phyloP scores from a whole-genome alignment of 805 yeast species.

The Sungouiella thailandica region DNA sequence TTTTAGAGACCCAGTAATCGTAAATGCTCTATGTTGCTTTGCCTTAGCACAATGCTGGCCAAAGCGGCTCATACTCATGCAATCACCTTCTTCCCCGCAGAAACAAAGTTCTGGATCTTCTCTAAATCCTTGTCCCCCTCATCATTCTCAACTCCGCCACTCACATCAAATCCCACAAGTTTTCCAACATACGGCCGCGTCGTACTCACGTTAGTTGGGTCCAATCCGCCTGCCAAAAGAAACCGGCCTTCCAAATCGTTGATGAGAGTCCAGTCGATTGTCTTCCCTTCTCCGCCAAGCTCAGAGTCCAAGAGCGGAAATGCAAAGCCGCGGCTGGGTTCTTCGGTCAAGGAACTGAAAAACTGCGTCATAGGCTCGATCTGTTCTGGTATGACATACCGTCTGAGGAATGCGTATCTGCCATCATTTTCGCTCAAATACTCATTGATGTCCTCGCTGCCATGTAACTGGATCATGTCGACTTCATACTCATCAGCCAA shows the following conservation, averaged over 20 bases:
- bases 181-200: slow-evolving; percentile 50
- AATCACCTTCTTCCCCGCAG: slow-evolving; percentile 49
- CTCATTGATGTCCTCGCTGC: slow-evolving; percentile 51
- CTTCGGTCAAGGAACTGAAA: slow-evolving; percentile 6
- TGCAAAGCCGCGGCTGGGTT: slow-evolving; percentile 32
- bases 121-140: slow-evolving; percentile 63
- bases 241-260: slow-evolving; percentile 31
- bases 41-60: no score
- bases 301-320: slow-evolving; percentile 79
- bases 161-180: slow-evolving; percentile 87
- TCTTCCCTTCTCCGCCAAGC: slow-evolving; percentile 85
- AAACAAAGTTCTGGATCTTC: slow-evolving; percentile 59
- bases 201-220: slow-evolving; percentile 59
- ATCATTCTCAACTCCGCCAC: slow-evolving; percentile 85
- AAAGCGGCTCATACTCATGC: no score
- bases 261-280: slow-evolving; percentile 61
- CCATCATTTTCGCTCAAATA: slow-evolving; percentile 40
- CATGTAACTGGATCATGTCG: slow-evolving; percentile 88
- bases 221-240: slow-evolving; percentile 87
- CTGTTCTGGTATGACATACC: slow-evolving; percentile 61
- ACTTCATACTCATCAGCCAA: slow-evolving; percentile 42
- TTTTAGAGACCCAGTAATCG: no score
- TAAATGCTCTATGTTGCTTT: no score
- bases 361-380: slow-evolving; percentile 29
- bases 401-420: slow-evolving; percentile 60